Base-by-base conservation (phyloP, 768 basidiomycete genomes). In the Tephrocybe sp. region DNA sequence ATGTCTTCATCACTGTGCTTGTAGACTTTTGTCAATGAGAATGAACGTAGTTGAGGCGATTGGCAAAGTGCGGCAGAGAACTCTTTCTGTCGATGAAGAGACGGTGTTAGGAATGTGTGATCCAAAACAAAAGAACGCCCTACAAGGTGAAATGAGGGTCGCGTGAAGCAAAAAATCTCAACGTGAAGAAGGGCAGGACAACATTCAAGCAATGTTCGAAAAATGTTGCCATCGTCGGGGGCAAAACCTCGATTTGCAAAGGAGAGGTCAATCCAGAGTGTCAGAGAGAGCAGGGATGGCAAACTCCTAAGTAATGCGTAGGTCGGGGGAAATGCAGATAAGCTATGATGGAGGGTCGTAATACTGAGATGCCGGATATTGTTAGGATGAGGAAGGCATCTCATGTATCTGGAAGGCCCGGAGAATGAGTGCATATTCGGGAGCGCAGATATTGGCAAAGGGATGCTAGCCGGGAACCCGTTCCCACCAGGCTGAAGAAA, bases 251-350 rank as follows among this genome's bases (percentile, higher is more conserved):
- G 55, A 15, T 56, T 56, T 45, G 40, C 58, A 38, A 71, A 69
- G 11, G 69, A 68, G n/a, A 71, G 58, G 40, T 71, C 69, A 25
- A 71, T 65, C 68, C 68, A 67, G 2, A 70, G 53, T 9, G 63
- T 63, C 25, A 71, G 53, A 9, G 65, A 64, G 21, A 51, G 56
- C 43, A 73, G 50, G 26, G 56, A 56, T 19, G 59, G 58, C 12
- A 71, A 54, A 24, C 62, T 60, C 32, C 60, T 64, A 34, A 73
- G 54, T 1, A 64, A 52, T 3, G 60, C 53, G 41, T 59, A 66
- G 1, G 67, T 68, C 25, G 64, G 62, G n/a, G 66, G 62, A 44
- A 72, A 67, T 4, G 65, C 55, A 12, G 67, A 64, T 9, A 60
- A 35, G 1, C 62, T 64, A 37, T 70, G 69, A 51, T 71, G 68